Evolutionary conservation across 305 asterid genomes (phyloP), one percentile per base, ranked within the genome.

Genomic region (Stenogyne calaminthoides): DNA sequence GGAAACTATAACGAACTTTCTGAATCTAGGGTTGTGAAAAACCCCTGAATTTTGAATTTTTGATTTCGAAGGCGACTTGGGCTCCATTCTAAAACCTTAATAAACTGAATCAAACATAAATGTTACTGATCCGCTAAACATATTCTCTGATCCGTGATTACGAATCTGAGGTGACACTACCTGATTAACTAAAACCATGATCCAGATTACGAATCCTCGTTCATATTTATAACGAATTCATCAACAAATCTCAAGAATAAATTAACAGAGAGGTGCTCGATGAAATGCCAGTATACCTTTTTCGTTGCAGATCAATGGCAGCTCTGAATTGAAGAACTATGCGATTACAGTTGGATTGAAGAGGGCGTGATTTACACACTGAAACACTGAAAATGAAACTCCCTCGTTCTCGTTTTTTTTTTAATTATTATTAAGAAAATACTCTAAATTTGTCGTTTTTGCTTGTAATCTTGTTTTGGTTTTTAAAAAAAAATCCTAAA

Each of bases 61-160:
- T 25, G 87, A 84, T 84, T 88, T 86, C 64, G 97, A 89, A 25
- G 96, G 93, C 55, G 90, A 80, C 70, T 80, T 75, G 55, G 95
- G 87, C 73, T 89, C 91, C 97, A 91, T 91, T 71, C 29, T 40
- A 61, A 55, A 72, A 67, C 6, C 61, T 72, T 76, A 72, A 44
- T 61, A 40, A 36, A 67, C 54, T 57, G 63, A 69, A 25, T n/a
- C 58, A 70, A 55, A 59, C 19, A 54, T 54, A 20, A 18, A 39
- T 7, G 32, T n/a, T 9, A 71, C 42, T 58, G 71, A 74, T 58
- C 34, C n/a, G 61, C 39, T 15, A 7, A 2, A 40, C 42, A 62
- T 40, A 16, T 8, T 9, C 75, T 61, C 57, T 3, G 44, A 9
- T 27, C 15, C 49, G n/a, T 22, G 25, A 61, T 11, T 9, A 10